Evolutionary conservation across 202 grass and related monocot species (phyloP).

Genomic region (Digitaria exilis): DNA sequence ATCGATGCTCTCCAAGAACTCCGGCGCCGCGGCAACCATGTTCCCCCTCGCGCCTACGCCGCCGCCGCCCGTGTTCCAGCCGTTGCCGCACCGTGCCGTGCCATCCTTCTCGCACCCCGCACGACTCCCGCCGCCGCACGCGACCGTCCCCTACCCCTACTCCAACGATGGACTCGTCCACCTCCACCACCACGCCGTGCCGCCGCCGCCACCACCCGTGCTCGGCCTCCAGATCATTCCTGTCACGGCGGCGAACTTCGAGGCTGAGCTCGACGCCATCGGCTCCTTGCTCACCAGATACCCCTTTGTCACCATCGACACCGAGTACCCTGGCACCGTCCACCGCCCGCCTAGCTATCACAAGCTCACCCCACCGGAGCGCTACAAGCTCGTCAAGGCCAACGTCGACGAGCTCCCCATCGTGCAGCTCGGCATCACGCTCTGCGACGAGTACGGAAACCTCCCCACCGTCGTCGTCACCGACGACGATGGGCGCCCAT

Average conservation of each 20-base stretch:
- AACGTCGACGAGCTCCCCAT: background rate
- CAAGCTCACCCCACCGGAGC: background rate
- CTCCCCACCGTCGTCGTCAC: background rate
- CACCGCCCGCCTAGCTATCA: background rate
- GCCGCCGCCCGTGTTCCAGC: too few relatives aligned
- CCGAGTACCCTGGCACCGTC: constrained; percentile 21
- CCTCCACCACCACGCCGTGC: background rate
- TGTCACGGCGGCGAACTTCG: background rate
- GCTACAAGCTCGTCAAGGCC: background rate
- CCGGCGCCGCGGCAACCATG: too few relatives aligned
- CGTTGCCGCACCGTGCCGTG: too few relatives aligned
- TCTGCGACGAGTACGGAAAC: background rate
- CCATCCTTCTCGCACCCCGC: too few relatives aligned
- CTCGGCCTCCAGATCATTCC: background rate
- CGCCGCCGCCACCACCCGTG: background rate
- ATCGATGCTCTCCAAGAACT: too few relatives aligned
- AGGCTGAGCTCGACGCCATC: background rate
- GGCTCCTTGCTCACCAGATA: background rate
- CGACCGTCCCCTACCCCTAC: too few relatives aligned
- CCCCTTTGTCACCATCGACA: background rate
- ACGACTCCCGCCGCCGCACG: too few relatives aligned
- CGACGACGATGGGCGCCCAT: background rate
- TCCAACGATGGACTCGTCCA: too few relatives aligned
- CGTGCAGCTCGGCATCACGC: background rate
- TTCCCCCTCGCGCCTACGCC: too few relatives aligned